These are phyloP conservation scores for Colletotrichum coccodes DNA, from an alignment of 2,329 filamentous ascomycete genomes.

Conservation along the genomic window DNA sequence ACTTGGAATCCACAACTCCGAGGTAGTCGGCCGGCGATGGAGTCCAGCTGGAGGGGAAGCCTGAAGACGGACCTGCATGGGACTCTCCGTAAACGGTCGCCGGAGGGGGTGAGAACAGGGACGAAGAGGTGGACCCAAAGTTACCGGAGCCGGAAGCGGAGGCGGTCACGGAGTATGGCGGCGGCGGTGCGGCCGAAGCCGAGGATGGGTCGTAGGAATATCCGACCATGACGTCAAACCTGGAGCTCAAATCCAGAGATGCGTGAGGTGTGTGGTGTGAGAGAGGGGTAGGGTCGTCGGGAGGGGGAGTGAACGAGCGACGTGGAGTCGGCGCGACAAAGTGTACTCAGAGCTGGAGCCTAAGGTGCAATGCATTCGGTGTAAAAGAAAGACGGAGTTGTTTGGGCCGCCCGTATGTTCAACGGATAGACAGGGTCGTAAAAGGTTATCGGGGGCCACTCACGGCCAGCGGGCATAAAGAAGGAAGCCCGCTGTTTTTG, in stretches of 20 bases:
- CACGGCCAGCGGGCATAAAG: not conserved
- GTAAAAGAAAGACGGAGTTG: not conserved
- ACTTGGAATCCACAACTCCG: slow-evolving; percentile 23
- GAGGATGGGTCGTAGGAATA: slow-evolving; percentile 21
- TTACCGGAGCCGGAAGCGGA: slow-evolving; percentile 23
- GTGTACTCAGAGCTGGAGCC: not conserved
- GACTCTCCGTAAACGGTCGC: not conserved
- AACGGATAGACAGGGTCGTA: not conserved
- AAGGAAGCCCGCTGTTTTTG: not conserved
- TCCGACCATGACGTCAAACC: slow-evolving; percentile 26
- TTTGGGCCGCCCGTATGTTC: not conserved
- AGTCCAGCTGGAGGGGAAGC: not conserved
- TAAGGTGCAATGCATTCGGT: not conserved
- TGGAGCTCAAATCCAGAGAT: not conserved
- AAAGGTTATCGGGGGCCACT: not conserved
- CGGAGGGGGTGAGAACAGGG: slow-evolving; percentile 18
- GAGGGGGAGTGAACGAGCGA: not conserved
- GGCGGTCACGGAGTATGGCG: slow-evolving; percentile 29
- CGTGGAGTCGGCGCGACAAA: not conserved
- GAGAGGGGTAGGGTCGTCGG: not conserved
- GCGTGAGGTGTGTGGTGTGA: not conserved
- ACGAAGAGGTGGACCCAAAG: slow-evolving; percentile 24
- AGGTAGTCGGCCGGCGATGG: not conserved
- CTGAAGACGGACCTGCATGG: not conserved
- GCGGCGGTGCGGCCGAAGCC: slow-evolving; percentile 26